Evolutionary conservation across 495 filamentous ascomycete species (phyloP), one percentile per base, ranked within the genome.

Genomic region (Neurospora sp.): DNA sequence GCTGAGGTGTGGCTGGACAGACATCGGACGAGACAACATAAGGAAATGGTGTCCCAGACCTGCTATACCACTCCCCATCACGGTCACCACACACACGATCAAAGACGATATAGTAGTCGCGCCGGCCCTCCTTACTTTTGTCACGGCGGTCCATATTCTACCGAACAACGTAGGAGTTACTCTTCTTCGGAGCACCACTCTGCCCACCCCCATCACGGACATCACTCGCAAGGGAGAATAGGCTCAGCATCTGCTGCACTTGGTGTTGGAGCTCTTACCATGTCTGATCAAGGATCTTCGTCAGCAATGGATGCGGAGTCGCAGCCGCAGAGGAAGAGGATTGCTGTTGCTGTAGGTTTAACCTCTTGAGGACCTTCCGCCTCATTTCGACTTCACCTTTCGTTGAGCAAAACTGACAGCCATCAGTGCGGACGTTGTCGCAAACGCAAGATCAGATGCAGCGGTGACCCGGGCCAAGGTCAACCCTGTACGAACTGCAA

Each of bases 371-470:
- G 18, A 14, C 35, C 27, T 6, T 23, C 12, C 72, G 38, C 48
- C 18, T 70, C 69, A 31, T 4, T 59, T 59, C 1, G 41, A 23
- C 41, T 23, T 27, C 16, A 38, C 54, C 20, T 14, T 38, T 69
- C 20, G 7, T 75, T 44, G 38, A 62, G 11, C 11, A 62, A 14
- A 3, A 69, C 75, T 79, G 70, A 74, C 72, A 35, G 4, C 44
- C 11, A 48, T 74, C 75, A 98, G 96, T 99, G 96, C 82, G 88
- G 88, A 39, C 90, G 96, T 74, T 99, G 96, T 79, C 90, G 96
- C 70, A 94, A 94, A 81, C 88, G 96, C 71, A 99, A 99, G 85
- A 99, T 99, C 78, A 92, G 93, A 79, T 99, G 96, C 84, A 97
- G 92, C 74, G 96, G 95, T 40, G 94, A 98, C 80, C 85, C 86